A percentile compares a stretch with the other conserved stretches of the same genome.
phyloP scores from a whole-genome alignment of 257 asterid species.

The Solanum ahanhuiri region DNA sequence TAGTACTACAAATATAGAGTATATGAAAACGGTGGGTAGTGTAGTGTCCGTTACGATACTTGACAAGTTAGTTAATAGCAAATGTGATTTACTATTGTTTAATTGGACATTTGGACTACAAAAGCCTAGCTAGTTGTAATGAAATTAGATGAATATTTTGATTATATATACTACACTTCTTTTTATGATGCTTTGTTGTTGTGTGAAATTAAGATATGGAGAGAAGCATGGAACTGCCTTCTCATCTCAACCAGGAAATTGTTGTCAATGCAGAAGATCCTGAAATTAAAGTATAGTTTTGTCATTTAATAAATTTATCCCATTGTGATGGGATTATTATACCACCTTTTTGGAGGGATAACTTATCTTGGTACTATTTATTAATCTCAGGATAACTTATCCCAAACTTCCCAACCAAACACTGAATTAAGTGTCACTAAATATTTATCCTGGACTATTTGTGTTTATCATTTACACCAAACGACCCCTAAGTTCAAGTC shows the following conservation, averaged over 20 bases:
- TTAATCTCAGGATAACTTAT: too few species aligned
- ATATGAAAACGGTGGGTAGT: not conserved
- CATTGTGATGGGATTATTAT: too few species aligned
- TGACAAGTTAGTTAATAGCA: too few species aligned
- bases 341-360: too few species aligned
- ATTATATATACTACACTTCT: not conserved
- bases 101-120: not conserved
- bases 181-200: not conserved
- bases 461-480: too few species aligned
- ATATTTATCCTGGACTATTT: too few species aligned
- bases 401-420: too few species aligned
- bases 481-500: too few species aligned
- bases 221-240: constrained; percentile 32
- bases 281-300: constrained; percentile 1
- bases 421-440: too few species aligned
- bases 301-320: too few species aligned
- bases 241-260: constrained; percentile 14
- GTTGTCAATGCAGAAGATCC: constrained; percentile 5
- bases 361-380: too few species aligned
- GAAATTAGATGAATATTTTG: not conserved
- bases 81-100: too few species aligned
- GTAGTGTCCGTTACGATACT: not conserved
- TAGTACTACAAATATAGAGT: not conserved
- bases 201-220: constrained; percentile 10
- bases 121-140: not conserved